phyloP scores from a whole-genome alignment of 2,329 filamentous ascomycete genomes.

The Aspergillus sp. region DNA sequence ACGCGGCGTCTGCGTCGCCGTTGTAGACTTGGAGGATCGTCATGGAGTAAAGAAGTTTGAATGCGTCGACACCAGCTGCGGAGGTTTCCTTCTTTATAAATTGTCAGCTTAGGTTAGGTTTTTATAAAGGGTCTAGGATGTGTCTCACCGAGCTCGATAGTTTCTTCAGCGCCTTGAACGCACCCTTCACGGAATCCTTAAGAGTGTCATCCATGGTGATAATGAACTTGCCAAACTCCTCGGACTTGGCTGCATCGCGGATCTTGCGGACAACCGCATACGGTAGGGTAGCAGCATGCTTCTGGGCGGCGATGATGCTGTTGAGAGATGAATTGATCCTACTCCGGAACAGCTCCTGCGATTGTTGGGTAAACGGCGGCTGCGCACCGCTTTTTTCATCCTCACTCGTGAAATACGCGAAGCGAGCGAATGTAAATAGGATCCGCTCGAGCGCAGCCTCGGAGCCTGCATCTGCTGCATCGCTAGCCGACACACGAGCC shows the following conservation, averaged over 20 bases:
- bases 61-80: conserved; percentile 54
- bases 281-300: conserved; percentile 37
- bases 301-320: conserved; percentile 46
- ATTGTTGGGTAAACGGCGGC: conserved; percentile 48
- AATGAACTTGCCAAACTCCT: conserved; percentile 41
- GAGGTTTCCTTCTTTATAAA: conserved; percentile 49
- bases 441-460: conserved; percentile 46
- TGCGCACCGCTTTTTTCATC: conserved; percentile 36
- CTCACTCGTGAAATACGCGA: conserved; percentile 50
- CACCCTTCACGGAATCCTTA: conserved; percentile 41
- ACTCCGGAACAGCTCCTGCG: conserved; percentile 53
- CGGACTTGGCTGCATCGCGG: conserved; percentile 36
- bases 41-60: conserved; percentile 79
- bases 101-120: conserved; percentile 28
- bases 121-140: background rate
- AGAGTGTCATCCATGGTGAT: conserved; percentile 51
- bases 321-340: conserved; percentile 57
- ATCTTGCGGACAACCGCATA: conserved; percentile 44
- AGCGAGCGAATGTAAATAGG: conserved; percentile 48
- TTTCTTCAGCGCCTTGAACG: conserved; percentile 42
- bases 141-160: conserved; percentile 37
- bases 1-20: conserved; percentile 80
- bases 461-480: conserved; percentile 32
- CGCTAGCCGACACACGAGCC: conserved; percentile 33
- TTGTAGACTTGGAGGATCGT: conserved; percentile 88